phyloP scores from a whole-genome alignment of 2,329 filamentous ascomycete species.

The Pseudogymnoascus sp. region DNA sequence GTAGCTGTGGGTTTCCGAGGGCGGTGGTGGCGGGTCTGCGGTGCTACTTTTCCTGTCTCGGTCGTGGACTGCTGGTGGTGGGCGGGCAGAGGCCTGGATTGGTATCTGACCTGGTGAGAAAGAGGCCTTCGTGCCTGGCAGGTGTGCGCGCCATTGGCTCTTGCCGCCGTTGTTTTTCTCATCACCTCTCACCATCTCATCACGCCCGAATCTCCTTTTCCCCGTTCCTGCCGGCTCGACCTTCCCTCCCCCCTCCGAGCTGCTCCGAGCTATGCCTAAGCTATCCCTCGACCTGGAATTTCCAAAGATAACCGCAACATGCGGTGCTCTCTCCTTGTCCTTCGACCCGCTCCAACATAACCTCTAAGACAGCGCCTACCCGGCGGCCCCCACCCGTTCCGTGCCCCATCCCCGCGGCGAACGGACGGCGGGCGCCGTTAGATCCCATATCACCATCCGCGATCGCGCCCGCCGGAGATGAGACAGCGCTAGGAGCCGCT shows the following conservation, averaged over 20 bases:
- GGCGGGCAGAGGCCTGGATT: not conserved
- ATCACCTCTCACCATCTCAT: not conserved
- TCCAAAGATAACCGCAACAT: not conserved
- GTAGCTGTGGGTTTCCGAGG: not conserved
- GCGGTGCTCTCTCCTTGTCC: not conserved
- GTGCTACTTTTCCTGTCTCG: not conserved
- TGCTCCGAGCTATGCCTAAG: not conserved
- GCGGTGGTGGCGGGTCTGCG: not conserved
- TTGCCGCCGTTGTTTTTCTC: not conserved
- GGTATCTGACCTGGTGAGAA: not conserved
- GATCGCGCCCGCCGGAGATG: not conserved
- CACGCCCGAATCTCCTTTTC: not conserved
- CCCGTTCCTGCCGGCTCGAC: not conserved
- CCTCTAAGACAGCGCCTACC: not conserved
- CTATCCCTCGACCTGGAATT: not conserved
- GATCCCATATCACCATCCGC: not conserved
- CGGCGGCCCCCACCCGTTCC: not conserved
- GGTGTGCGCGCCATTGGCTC: not conserved
- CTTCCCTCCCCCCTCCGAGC: not conserved
- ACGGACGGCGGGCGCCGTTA: not conserved
- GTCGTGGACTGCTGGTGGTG: not conserved
- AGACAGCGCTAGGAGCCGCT: not conserved
- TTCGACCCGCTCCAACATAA: not conserved
- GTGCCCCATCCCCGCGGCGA: not conserved
- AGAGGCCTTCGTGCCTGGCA: not conserved